Percentiles rank a stretch among this genome's conserved stretches.
Conservation (phyloP, 2,329 filamentous ascomycete species). For the Diplocarpon rosae region DNA sequence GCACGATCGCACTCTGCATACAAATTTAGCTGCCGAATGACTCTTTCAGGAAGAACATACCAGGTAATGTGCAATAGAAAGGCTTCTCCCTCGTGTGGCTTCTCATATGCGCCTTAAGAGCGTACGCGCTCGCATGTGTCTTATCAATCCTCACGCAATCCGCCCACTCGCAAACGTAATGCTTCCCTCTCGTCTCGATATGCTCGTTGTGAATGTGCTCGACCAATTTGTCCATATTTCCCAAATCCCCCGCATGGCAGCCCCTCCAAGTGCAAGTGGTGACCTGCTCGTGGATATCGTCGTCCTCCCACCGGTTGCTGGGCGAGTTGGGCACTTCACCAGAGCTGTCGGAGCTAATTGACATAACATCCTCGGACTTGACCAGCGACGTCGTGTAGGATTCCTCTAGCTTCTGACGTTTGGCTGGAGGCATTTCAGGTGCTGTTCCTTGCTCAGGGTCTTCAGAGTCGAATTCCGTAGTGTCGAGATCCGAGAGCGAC, state of each 20-base stretch:
- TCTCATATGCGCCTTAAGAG: constrained; percentile 91
- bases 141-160: constrained; percentile 82
- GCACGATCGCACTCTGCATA: constrained; percentile 83
- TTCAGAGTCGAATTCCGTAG: constrained; percentile 1
- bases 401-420: constrained; percentile 24
- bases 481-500: constrained; percentile 1
- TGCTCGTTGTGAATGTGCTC: constrained; percentile 86
- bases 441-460: constrained; percentile 1
- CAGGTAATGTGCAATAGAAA: constrained; percentile 90
- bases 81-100: constrained; percentile 98
- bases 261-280: constrained; percentile 70
- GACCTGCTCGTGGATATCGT: constrained; percentile 67
- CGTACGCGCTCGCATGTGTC: constrained; percentile 90
- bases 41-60: constrained; percentile 37
- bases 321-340: constrained; percentile 70
- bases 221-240: constrained; percentile 73
- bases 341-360: constrained; percentile 83
- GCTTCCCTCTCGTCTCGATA: constrained; percentile 86
- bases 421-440: constrained; percentile 19
- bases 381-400: constrained; percentile 21
- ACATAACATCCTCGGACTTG: constrained; percentile 40
- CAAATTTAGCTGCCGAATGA: constrained; percentile 14
- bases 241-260: constrained; percentile 58
- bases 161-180: constrained; percentile 96
- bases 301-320: constrained; percentile 54